Conservation (phyloP, 140 eudicot genomes). For the Senecio squalidus region DNA sequence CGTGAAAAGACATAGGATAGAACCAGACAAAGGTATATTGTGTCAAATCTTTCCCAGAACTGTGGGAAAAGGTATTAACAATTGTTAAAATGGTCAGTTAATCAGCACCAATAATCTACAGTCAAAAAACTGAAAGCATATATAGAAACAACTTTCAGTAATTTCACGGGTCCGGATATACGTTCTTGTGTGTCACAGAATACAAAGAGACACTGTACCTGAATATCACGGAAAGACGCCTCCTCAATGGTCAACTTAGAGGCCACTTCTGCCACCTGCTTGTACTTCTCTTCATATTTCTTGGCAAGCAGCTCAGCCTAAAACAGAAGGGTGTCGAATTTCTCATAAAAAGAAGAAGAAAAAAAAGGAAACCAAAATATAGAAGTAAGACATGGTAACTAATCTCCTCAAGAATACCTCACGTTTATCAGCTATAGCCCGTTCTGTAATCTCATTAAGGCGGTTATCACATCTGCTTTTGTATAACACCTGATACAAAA, state of each 20-base stretch:
- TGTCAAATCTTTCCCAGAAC: background rate
- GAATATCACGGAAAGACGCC: slow-evolving; percentile 90
- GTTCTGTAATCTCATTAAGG: slow-evolving; percentile 93
- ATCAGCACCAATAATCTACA: background rate
- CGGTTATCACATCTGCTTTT: slow-evolving; percentile 98
- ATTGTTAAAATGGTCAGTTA: background rate
- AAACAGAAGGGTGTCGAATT: slow-evolving; percentile 3
- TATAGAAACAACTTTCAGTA: background rate
- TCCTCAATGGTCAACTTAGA: slow-evolving; percentile 93
- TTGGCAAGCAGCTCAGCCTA: slow-evolving; percentile 88
- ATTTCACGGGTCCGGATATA: background rate
- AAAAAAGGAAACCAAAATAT: slow-evolving; percentile 1
- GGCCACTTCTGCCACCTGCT: slow-evolving; percentile 91
- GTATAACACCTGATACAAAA: slow-evolving; percentile 59
- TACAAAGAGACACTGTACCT: slow-evolving; percentile 35
- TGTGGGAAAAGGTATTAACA: background rate
- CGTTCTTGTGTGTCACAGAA: background rate
- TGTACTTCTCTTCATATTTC: slow-evolving; percentile 94
- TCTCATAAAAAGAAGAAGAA: slow-evolving; percentile 5
- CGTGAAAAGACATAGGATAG: background rate
- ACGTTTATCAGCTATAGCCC: slow-evolving; percentile 84
- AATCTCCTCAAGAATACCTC: slow-evolving; percentile 49
- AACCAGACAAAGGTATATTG: background rate
- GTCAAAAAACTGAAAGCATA: background rate
- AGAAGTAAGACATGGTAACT: slow-evolving; percentile 5